Evolutionary conservation across 257 asterid genomes (phyloP).

Genomic region (Euphrasia confusa): DNA sequence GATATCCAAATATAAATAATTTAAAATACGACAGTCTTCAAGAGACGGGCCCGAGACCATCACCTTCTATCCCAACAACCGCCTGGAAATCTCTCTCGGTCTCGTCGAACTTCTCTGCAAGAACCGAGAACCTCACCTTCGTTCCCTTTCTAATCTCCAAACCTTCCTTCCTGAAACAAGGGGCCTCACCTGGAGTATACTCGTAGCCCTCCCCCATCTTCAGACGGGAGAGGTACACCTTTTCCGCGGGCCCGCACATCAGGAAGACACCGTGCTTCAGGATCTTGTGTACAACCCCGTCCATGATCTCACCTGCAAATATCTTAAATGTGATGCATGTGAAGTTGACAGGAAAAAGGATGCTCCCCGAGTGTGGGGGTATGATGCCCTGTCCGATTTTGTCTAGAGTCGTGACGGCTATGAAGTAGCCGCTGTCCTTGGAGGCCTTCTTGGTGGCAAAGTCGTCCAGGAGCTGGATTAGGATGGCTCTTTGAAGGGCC

Average conservation of each 20-base stretch:
- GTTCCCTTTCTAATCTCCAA: conserved; percentile 45
- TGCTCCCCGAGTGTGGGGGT: conserved; percentile 46
- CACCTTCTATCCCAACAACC: conserved; percentile 66
- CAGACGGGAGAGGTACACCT: conserved; percentile 51
- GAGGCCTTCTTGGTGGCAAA: conserved; percentile 61
- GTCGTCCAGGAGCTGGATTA: conserved; percentile 49
- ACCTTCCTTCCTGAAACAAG: conserved; percentile 43
- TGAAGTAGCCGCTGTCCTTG: conserved; percentile 54
- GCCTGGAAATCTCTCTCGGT: conserved; percentile 62
- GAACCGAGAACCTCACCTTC: conserved; percentile 42
- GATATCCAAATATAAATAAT: background rate
- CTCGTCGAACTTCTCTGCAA: conserved; percentile 64
- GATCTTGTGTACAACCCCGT: conserved; percentile 60
- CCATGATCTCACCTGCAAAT: conserved; percentile 62
- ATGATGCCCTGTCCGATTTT: conserved; percentile 56
- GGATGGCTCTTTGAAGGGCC: conserved; percentile 59
- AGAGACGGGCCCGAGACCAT: conserved; percentile 62
- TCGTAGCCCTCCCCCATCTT: conserved; percentile 51
- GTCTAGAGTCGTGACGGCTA: conserved; percentile 64
- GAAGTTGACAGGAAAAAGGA: conserved; percentile 65
- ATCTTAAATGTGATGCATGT: conserved; percentile 79
- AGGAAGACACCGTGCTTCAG: conserved; percentile 64
- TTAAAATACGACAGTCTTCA: conserved; percentile 1
- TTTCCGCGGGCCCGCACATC: conserved; percentile 61
- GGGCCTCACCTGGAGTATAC: conserved; percentile 59